phyloP scores from a whole-genome alignment of 73 alveolate genomes.

The Tetrahymena thermophila region DNA sequence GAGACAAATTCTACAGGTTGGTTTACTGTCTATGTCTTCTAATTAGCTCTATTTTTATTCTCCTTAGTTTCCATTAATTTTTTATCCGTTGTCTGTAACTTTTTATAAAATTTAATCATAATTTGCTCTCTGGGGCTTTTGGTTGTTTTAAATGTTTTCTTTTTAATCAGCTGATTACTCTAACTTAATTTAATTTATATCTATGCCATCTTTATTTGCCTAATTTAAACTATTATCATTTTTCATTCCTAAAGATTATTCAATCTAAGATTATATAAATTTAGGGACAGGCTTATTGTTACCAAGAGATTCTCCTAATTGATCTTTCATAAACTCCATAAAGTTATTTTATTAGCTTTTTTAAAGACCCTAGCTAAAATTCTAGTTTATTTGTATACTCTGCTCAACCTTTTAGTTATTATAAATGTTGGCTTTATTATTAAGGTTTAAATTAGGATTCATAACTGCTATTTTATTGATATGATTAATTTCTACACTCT shows the following conservation, averaged over 20 bases:
- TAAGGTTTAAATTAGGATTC: neutral
- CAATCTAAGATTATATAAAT: neutral
- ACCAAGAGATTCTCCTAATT: neutral
- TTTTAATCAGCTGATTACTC: neutral
- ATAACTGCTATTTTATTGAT: neutral
- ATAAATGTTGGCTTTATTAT: neutral
- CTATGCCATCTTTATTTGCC: neutral
- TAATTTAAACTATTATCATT: neutral
- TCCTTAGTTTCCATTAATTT: neutral
- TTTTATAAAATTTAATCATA: no score
- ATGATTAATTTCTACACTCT: neutral
- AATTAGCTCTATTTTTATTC: neutral
- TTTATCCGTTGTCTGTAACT: neutral
- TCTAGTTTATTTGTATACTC: neutral
- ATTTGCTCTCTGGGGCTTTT: neutral
- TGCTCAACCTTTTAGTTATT: neutral
- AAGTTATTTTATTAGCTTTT: neutral
- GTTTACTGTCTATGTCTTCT: neutral
- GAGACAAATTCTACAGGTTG: neutral
- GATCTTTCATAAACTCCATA: neutral
- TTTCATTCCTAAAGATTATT: neutral
- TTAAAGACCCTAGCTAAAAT: neutral
- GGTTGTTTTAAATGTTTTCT: neutral
- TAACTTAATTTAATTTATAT: neutral
- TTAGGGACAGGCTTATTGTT: neutral